A percentile compares a stretch with the other conserved stretches of the same genome.
phyloP scores from a whole-genome alignment of 73 alveolate genomes.

The Paramecium octaurelia region DNA sequence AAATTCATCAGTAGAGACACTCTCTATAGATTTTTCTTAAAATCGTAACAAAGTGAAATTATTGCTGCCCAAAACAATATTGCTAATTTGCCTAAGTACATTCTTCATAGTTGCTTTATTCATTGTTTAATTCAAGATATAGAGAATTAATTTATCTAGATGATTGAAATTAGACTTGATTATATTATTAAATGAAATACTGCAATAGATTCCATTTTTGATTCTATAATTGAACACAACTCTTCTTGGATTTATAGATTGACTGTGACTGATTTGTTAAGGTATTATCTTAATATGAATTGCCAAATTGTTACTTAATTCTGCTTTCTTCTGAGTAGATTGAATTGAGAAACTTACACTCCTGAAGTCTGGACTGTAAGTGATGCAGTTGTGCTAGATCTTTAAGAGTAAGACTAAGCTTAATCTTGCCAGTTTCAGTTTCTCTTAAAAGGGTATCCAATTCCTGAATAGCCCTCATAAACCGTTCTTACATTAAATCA shows the following conservation, averaged over 20 bases:
- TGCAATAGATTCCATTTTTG: neutral
- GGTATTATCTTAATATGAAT: neutral
- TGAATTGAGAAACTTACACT: conserved; percentile 32
- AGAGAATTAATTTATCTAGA: conserved; percentile 18
- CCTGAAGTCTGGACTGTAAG: neutral
- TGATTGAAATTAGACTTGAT: neutral
- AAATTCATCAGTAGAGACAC: conserved; percentile 6
- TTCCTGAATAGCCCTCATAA: neutral
- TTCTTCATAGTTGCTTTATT: neutral
- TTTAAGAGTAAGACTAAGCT: neutral
- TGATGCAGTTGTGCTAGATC: neutral
- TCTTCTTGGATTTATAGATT: conserved; percentile 8
- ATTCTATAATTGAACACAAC: neutral
- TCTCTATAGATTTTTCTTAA: neutral
- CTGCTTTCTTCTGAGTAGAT: neutral
- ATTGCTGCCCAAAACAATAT: neutral
- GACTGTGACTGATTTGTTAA: neutral
- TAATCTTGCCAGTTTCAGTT: neutral
- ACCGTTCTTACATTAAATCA: conserved; percentile 41
- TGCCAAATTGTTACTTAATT: neutral
- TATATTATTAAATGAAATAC: neutral
- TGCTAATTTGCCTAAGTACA: neutral
- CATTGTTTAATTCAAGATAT: neutral
- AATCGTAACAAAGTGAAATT: neutral
- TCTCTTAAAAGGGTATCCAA: neutral